Evolutionary conservation across 148 eudicot species (phyloP).

Genomic region (Silene latifolia): DNA sequence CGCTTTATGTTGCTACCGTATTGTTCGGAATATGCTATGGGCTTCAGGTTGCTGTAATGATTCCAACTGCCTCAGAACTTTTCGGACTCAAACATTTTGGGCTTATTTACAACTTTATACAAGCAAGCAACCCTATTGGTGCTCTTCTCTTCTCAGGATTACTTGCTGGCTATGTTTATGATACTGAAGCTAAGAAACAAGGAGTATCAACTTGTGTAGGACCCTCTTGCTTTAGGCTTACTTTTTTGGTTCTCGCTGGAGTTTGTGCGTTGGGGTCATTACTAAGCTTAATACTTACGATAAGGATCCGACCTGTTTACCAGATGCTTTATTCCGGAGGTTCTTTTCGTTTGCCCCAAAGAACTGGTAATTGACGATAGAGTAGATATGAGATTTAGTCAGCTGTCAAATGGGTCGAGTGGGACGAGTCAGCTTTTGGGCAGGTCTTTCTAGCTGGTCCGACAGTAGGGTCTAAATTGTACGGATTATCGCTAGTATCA

Average conservation of each 20-base stretch:
- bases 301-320: constrained; percentile 77
- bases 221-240: constrained; percentile 70
- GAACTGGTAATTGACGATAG: constrained; percentile 37
- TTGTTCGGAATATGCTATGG: constrained; percentile 87
- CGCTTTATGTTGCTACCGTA: constrained; percentile 72
- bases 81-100: constrained; percentile 89
- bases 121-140: constrained; percentile 76
- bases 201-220: constrained; percentile 63
- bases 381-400: not conserved
- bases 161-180: constrained; percentile 82
- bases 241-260: constrained; percentile 73
- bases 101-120: constrained; percentile 82
- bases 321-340: constrained; percentile 90
- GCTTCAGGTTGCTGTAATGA: constrained; percentile 82
- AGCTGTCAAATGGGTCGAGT: not conserved
- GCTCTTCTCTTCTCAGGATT: constrained; percentile 80
- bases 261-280: constrained; percentile 64
- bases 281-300: constrained; percentile 57
- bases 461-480: not conserved
- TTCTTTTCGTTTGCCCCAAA: constrained; percentile 56
- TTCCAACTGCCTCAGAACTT: constrained; percentile 89
- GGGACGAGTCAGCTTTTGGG: not conserved
- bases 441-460: no score
- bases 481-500: constrained; percentile 1
- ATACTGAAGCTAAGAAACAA: constrained; percentile 73